These are phyloP conservation scores for Neonectria sp. DNA, from an alignment of 2,329 filamentous ascomycete genomes.

Conservation along the genomic window DNA sequence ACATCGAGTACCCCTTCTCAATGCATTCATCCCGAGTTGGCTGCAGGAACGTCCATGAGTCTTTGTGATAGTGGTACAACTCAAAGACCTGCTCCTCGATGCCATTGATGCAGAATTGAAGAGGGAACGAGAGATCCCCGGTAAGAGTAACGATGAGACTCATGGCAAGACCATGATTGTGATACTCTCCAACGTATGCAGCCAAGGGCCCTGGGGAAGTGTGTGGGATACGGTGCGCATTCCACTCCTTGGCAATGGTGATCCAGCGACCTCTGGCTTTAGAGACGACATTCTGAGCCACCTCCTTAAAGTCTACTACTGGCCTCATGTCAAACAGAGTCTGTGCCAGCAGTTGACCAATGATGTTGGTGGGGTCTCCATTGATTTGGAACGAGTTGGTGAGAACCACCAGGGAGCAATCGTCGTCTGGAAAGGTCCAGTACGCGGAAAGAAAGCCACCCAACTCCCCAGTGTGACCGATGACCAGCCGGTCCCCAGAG, in stretches of 20 bases:
- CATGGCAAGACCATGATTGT: not conserved
- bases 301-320: not conserved
- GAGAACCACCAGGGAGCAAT: slow-evolving; percentile 16
- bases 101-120: slow-evolving; percentile 11
- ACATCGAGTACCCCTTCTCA: slow-evolving; percentile 1
- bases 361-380: slow-evolving; percentile 15
- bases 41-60: slow-evolving; percentile 7
- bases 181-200: slow-evolving; percentile 3
- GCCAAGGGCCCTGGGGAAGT: not conserved
- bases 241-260: not conserved
- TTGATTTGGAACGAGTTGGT: slow-evolving; percentile 16
- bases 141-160: not conserved
- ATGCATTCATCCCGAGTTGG: slow-evolving; percentile 14
- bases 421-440: slow-evolving; percentile 22
- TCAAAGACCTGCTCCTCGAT: slow-evolving; percentile 1
- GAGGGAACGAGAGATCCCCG: not conserved
- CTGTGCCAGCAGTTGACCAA: slow-evolving; percentile 6
- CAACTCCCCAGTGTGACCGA: slow-evolving; percentile 15
- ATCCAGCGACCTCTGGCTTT: slow-evolving; percentile 3
- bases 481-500: not conserved
- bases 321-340: slow-evolving; percentile 13
- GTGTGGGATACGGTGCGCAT: not conserved
- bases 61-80: slow-evolving; percentile 10
- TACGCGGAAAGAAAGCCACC: slow-evolving; percentile 9
- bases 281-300: slow-evolving; percentile 3